A percentile compares a stretch with the other conserved stretches of the same genome.
These are phyloP conservation scores for Vigna angularis DNA, from an alignment of 306 rosid genomes.

Conservation along the genomic window DNA sequence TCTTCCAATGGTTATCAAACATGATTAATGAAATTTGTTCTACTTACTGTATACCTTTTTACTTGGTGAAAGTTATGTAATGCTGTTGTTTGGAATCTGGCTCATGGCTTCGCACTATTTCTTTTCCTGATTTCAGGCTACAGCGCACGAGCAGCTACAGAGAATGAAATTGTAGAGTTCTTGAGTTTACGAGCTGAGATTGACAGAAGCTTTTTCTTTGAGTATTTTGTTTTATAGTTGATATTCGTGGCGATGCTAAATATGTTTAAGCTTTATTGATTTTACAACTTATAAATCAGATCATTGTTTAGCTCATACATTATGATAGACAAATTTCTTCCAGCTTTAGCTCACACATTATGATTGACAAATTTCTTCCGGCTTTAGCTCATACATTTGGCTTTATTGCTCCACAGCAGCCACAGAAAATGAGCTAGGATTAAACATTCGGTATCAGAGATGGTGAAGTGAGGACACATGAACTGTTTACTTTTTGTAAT, in stretches of 20 bases:
- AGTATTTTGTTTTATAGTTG: background rate
- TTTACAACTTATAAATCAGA: conserved; percentile 18
- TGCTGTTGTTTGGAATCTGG: conserved; percentile 4
- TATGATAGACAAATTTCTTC: conserved; percentile 6
- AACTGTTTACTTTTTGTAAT: too few species aligned
- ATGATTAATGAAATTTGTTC: conserved; percentile 18
- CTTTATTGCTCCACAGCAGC: background rate
- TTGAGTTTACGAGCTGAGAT: conserved; percentile 36
- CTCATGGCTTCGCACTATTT: conserved; percentile 26
- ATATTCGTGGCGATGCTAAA: conserved; percentile 14
- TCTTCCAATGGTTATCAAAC: conserved; percentile 12
- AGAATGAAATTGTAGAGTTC: conserved; percentile 48
- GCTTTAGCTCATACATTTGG: background rate
- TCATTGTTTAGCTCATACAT: conserved; percentile 17
- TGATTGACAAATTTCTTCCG: conserved; percentile 7
- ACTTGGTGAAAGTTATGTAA: background rate
- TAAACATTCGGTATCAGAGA: background rate
- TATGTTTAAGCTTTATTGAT: conserved; percentile 29
- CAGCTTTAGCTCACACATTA: background rate
- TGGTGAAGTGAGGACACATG: background rate
- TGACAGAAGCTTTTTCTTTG: background rate
- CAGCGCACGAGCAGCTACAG: conserved; percentile 32
- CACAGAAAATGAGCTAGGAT: background rate
- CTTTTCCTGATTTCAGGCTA: conserved; percentile 40
- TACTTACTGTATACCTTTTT: conserved; percentile 15